These are phyloP conservation scores for Phlebiopsis flavidoalba DNA, from an alignment of 768 basidiomycete species.

Conservation along the genomic window DNA sequence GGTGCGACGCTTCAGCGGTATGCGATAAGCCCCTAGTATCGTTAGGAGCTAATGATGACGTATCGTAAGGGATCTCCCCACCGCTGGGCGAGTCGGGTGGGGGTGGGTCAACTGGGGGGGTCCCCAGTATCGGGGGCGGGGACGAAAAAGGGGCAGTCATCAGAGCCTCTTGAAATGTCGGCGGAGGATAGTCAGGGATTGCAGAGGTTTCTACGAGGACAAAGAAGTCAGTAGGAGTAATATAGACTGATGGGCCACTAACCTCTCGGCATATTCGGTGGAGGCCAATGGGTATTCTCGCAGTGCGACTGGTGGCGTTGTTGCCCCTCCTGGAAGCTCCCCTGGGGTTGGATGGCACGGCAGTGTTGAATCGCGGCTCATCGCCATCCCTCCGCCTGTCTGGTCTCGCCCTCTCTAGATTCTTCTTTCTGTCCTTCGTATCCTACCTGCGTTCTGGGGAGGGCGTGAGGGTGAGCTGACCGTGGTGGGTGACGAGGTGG, in stretches of 20 bases:
- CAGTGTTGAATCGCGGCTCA: conserved; percentile 24
- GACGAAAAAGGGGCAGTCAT: conserved; percentile 17
- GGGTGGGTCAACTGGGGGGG: neutral
- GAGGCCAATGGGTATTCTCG: neutral
- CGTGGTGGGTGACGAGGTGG: conserved; percentile 49
- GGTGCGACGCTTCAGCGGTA: neutral
- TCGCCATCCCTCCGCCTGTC: conserved; percentile 31
- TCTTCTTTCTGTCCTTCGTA: conserved; percentile 33
- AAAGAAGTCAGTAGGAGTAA: neutral
- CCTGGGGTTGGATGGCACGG: conserved; percentile 7
- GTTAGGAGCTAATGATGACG: neutral
- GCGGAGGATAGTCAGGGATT: conserved; percentile 65
- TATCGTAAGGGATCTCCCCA: neutral
- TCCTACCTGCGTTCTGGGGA: conserved; percentile 45
- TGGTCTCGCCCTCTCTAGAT: conserved; percentile 6
- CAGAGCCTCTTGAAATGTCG: conserved; percentile 68
- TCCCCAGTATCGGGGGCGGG: neutral
- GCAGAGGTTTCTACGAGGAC: conserved; percentile 13
- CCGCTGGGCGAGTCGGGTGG: neutral
- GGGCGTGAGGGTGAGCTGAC: conserved; percentile 44
- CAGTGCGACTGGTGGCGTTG: neutral
- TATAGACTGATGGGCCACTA: neutral
- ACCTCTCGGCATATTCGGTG: conserved; percentile 3
- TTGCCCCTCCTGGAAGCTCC: conserved; percentile 2
- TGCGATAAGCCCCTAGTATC: neutral